Percentiles rank a stretch among this genome's conserved stretches.
Evolutionary conservation across 345 rosid species (phyloP).

Genomic region (Sonneratia caseolaris): DNA sequence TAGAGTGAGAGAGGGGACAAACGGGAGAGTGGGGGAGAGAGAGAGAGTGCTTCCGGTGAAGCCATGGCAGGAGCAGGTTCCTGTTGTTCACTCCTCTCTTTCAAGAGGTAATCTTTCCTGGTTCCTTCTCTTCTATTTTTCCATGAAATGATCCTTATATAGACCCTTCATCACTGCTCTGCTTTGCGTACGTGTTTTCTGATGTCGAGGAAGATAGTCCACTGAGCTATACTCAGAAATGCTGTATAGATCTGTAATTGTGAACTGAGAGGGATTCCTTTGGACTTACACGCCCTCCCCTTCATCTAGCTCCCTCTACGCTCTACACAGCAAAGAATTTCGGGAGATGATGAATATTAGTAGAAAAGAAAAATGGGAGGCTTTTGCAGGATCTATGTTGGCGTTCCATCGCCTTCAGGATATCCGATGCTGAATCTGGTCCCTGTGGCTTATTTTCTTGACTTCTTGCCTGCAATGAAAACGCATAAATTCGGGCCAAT

Average conservation of each 20-base stretch:
- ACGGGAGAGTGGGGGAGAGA: background rate
- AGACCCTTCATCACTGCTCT: background rate
- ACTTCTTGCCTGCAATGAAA: background rate
- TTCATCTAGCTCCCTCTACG: no score
- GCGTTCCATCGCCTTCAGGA: background rate
- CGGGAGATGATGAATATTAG: no score
- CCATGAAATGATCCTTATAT: background rate
- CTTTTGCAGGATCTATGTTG: no score
- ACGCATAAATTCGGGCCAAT: background rate
- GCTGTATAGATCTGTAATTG: background rate
- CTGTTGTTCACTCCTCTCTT: constrained; percentile 35
- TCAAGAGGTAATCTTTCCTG: constrained; percentile 35
- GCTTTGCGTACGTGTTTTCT: background rate
- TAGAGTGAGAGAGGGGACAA: background rate
- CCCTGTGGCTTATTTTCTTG: background rate
- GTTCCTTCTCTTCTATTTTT: no score
- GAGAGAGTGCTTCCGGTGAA: constrained; percentile 11
- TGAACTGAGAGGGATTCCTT: background rate
- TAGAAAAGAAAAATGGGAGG: no score
- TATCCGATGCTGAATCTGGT: background rate
- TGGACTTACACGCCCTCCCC: no score
- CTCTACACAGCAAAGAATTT: no score
- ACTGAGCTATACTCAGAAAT: background rate
- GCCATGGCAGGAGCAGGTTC: constrained; percentile 41
- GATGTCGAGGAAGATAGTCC: no score